phyloP scores from a whole-genome alignment of 495 filamentous ascomycete species.

The Aspergillus incahuasiensis region DNA sequence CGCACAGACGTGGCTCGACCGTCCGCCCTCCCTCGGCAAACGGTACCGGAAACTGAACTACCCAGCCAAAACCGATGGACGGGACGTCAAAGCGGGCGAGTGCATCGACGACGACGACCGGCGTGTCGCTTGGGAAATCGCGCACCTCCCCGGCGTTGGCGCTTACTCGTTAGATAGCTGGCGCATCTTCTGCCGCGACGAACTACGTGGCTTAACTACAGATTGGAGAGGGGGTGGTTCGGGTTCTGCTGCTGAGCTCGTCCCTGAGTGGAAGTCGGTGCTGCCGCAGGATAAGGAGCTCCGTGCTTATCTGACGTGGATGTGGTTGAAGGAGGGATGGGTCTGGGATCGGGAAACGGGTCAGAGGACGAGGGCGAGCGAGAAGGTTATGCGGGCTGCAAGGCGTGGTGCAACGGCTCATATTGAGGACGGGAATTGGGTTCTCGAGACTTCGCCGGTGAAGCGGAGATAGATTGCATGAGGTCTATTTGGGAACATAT shows the following conservation, averaged over 20 bases:
- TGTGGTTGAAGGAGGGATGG: constrained; percentile 85
- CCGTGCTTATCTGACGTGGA: constrained; percentile 79
- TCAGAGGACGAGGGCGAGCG: constrained; percentile 50
- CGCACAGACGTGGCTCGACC: constrained; percentile 64
- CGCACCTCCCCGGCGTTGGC: constrained; percentile 76
- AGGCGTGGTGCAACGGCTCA: constrained; percentile 55
- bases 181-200: constrained; percentile 90
- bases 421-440: constrained; percentile 53
- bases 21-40: constrained; percentile 54
- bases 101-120: constrained; percentile 38
- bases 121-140: constrained; percentile 74
- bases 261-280: constrained; percentile 83
- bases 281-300: constrained; percentile 85
- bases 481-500: too few species aligned
- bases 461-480: constrained; percentile 20
- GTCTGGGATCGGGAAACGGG: constrained; percentile 74
- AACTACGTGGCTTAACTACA: constrained; percentile 55
- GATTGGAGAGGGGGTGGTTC: constrained; percentile 54
- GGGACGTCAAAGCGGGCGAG: constrained; percentile 49
- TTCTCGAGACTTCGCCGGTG: constrained; percentile 35
- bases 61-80: constrained; percentile 50
- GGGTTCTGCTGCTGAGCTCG: constrained; percentile 22
- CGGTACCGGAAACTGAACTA: constrained; percentile 70
- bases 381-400: constrained; percentile 54
- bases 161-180: constrained; percentile 87